phyloP scores from a whole-genome alignment of 2,329 filamentous ascomycete genomes.

The Lasiodiplodia theobromae region DNA sequence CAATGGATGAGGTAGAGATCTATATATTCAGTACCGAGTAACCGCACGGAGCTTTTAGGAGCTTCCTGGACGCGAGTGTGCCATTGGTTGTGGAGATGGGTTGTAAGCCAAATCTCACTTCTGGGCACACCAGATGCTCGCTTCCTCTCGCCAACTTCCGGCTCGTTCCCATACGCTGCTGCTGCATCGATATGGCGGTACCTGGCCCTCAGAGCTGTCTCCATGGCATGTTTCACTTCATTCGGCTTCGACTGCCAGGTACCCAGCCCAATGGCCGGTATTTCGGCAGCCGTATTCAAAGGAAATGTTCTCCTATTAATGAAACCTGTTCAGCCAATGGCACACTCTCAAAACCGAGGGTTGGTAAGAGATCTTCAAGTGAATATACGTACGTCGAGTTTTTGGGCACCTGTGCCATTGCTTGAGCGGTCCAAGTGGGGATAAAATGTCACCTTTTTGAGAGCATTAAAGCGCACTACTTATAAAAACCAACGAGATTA shows the following conservation, averaged over 20 bases:
- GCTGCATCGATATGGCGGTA: conserved; percentile 82
- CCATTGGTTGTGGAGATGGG: conserved; percentile 83
- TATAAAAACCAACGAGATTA: too few species aligned
- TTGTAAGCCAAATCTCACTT: conserved; percentile 76
- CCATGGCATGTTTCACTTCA: conserved; percentile 74
- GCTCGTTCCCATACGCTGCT: conserved; percentile 79
- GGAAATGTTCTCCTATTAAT: conserved; percentile 53
- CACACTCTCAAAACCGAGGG: too few species aligned
- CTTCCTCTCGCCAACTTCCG: conserved; percentile 75
- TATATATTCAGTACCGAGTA: conserved; percentile 70
- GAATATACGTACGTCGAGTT: too few species aligned
- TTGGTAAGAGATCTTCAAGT: too few species aligned
- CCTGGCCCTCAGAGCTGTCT: conserved; percentile 69
- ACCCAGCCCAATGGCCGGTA: conserved; percentile 77
- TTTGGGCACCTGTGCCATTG: too few species aligned
- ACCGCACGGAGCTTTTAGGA: conserved; percentile 66
- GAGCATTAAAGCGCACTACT: too few species aligned
- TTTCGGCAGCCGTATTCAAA: conserved; percentile 75
- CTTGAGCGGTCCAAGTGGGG: too few species aligned
- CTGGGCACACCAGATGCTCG: conserved; percentile 70
- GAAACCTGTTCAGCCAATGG: too few species aligned
- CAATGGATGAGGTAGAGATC: conserved; percentile 74
- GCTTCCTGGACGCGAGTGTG: conserved; percentile 72
- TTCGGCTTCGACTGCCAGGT: conserved; percentile 79
- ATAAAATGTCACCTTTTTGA: too few species aligned